Evolutionary conservation across 345 rosid species (phyloP).

Genomic region (Rhodamnia argentea): DNA sequence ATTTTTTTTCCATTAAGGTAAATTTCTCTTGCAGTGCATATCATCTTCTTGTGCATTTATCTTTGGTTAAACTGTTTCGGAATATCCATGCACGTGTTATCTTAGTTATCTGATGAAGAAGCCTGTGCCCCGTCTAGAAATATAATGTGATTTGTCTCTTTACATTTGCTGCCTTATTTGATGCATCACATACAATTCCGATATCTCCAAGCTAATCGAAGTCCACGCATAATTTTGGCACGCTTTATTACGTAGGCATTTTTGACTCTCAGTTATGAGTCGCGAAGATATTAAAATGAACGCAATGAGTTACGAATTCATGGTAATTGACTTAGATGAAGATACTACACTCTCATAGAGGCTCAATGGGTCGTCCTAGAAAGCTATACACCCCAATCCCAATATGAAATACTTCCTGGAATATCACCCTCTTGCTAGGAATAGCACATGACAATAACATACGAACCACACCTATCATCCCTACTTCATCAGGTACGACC

Average conservation of each 20-base stretch:
- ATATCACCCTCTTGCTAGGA: background rate
- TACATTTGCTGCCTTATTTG: background rate
- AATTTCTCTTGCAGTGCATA: background rate
- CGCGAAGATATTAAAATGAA: background rate
- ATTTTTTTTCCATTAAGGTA: no score
- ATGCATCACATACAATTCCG: background rate
- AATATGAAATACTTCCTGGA: background rate
- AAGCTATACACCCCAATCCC: background rate
- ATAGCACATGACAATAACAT: background rate
- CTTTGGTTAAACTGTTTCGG: background rate
- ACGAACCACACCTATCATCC: background rate
- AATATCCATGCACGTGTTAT: background rate
- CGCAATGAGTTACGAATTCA: background rate
- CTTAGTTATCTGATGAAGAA: background rate
- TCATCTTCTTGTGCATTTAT: background rate
- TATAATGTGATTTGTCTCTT: no score
- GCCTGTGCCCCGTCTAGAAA: background rate
- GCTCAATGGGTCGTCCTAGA: background rate
- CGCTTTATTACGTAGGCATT: background rate
- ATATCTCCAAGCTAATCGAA: background rate
- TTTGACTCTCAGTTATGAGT: background rate
- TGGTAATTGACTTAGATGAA: background rate
- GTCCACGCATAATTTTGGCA: background rate
- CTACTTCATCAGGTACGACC: background rate
- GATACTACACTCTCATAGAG: background rate